phyloP scores from a whole-genome alignment of 2,329 filamentous ascomycete genomes.

The Fusarium xylarioides region DNA sequence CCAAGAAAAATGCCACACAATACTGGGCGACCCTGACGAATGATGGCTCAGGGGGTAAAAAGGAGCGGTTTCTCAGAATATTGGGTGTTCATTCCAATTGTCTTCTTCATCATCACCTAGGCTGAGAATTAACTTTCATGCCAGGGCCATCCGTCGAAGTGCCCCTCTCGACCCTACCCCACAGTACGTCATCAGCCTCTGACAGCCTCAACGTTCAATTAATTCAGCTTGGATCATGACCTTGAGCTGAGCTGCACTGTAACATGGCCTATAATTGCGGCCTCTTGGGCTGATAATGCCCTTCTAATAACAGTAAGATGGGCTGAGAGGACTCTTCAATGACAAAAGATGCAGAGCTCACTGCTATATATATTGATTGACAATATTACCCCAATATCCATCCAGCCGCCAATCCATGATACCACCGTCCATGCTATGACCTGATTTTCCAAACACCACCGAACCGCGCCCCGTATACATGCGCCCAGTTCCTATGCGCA shows the following conservation, averaged over 20 bases:
- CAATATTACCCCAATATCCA: conserved; percentile 15
- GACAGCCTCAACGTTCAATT: not conserved
- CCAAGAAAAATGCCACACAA: not conserved
- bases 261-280: not conserved
- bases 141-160: not conserved
- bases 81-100: not conserved
- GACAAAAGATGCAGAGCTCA: conserved; percentile 5
- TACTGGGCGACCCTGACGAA: not conserved
- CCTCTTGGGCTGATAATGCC: not conserved
- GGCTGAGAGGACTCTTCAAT: not conserved
- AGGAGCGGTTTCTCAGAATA: not conserved
- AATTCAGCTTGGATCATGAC: conserved; percentile 6
- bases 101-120: not conserved
- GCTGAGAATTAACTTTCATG: not conserved
- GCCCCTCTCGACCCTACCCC: conserved; percentile 27
- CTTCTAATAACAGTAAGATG: not conserved
- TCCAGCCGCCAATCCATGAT: not conserved
- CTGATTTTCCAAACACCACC: conserved; percentile 24
- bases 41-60: not conserved
- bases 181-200: conserved; percentile 36
- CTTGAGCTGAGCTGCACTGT: conserved; percentile 3
- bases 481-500: conserved; percentile 27
- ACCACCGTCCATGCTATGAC: conserved; percentile 11
- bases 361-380: conserved; percentile 8
- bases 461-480: conserved; percentile 10